Conservation (phyloP, 768 basidiomycete genomes). For the Mycena venus region DNA sequence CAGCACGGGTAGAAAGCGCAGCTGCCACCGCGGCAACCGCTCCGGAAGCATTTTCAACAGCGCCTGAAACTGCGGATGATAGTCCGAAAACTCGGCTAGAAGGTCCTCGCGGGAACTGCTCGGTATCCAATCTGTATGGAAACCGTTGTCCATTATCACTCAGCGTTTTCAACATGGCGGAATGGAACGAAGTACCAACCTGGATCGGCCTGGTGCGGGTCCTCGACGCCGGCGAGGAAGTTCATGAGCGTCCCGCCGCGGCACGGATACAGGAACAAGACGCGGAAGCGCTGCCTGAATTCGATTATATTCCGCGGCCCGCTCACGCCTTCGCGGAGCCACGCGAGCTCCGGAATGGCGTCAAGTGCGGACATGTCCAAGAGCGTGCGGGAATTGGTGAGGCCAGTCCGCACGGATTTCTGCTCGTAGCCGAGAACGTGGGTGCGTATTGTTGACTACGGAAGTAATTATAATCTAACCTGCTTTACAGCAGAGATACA, state of each 20-base stretch:
- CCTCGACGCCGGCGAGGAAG: background rate
- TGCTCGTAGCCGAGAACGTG: background rate
- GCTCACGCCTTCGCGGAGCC: background rate
- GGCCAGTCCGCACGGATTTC: background rate
- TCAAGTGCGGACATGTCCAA: background rate
- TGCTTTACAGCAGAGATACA: background rate
- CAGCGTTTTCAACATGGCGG: background rate
- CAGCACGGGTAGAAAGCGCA: slow-evolving; percentile 3
- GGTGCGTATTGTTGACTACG: slow-evolving; percentile 9
- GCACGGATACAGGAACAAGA: slow-evolving; percentile 10
- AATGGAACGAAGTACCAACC: background rate
- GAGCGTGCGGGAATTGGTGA: background rate
- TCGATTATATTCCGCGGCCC: background rate
- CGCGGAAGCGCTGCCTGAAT: background rate
- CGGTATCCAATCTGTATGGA: background rate
- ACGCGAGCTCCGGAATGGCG: background rate
- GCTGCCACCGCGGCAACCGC: slow-evolving; percentile 10
- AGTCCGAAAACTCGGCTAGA: background rate
- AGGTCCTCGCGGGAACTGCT: background rate
- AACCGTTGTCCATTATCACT: no score
- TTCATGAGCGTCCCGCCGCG: slow-evolving; percentile 14
- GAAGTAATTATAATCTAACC: background rate
- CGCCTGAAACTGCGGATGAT: background rate
- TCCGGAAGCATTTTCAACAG: background rate
- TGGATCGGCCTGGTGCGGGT: slow-evolving; percentile 5